Evolutionary conservation across 352 stramenopile genomes (phyloP), one percentile per base, ranked within the genome.

Genomic region (Pythium aquatile): DNA sequence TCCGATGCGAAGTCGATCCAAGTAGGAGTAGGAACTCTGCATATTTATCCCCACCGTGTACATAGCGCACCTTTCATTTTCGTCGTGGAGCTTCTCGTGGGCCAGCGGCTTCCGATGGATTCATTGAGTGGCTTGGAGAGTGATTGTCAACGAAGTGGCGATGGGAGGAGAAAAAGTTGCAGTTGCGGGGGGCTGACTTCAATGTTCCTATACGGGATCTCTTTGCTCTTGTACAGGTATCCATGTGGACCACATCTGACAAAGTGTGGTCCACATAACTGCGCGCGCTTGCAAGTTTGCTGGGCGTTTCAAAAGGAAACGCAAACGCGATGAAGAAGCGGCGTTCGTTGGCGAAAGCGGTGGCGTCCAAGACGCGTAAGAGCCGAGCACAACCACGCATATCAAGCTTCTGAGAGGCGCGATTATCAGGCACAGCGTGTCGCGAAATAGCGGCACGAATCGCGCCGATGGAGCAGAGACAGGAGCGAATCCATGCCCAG

Each of bases 21-120:
- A 44, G 32, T 62, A 67, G 54, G 42, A 67, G 42, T 67, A 67
- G 62, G 44, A 68, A 58, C 3, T 47, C 62, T 68, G 62, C 62
- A 68, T 68, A 68, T 68, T 68, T 68, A 68, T 68, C 54, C 24
- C 40, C 44, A 42, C 14, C 56, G 20, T 68, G 61, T 68, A 58
- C 53, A 62, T 61, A 57, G 14, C 37, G 5, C 24, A 20, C 16
- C 32, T 17, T n/a, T 56, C 57, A 39, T 57, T 44, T 37, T 55
- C 61, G 32, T 54, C 30, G 9, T 55, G 20, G 24, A 35, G 5
- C 48, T 33, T 37, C 10, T 35, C 32, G 16, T 24, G 20, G 20
- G 20, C 20, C n/a, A 30, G 44, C 14, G 20, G 35, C 52, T 40
- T 60, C 37, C 29, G 17, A 29, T 51, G n/a, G 20, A 29, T 51